Percentiles rank a stretch among this genome's conserved stretches.
phyloP scores from a whole-genome alignment of 352 stramenopile genomes.

The Phytophthora colocasiae region DNA sequence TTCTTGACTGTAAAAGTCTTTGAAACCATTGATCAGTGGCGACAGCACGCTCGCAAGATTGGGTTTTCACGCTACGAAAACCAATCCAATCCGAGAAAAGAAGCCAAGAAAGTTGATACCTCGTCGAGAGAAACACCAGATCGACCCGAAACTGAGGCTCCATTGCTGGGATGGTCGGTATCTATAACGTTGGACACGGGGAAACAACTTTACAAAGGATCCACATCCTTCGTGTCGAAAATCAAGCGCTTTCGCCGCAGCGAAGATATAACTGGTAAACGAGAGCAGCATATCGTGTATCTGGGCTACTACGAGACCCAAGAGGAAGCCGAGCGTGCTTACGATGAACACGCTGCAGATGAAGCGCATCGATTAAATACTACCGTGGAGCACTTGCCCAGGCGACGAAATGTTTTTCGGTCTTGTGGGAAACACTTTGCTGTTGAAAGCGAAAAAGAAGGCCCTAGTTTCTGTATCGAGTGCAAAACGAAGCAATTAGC shows the following conservation, averaged over 20 bases:
- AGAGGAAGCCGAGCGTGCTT: slow-evolving; percentile 72
- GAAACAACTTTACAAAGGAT: slow-evolving; percentile 71
- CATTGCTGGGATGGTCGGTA: slow-evolving; percentile 65
- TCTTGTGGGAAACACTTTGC: slow-evolving; percentile 86
- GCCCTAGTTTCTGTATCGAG: slow-evolving; percentile 80
- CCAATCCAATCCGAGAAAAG: slow-evolving; percentile 1
- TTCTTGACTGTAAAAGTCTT: slow-evolving; percentile 78
- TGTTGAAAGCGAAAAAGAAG: slow-evolving; percentile 76
- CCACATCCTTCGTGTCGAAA: slow-evolving; percentile 72
- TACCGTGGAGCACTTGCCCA: slow-evolving; percentile 58
- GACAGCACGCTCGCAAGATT: slow-evolving; percentile 53
- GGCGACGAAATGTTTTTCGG: slow-evolving; percentile 67
- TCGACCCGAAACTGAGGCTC: slow-evolving; percentile 23
- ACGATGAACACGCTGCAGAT: slow-evolving; percentile 65
- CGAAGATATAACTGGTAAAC: slow-evolving; percentile 58
- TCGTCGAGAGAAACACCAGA: not conserved
- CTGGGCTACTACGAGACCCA: slow-evolving; percentile 73
- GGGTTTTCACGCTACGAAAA: slow-evolving; percentile 58
- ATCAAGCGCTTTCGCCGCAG: slow-evolving; percentile 76
- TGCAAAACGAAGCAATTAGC: slow-evolving; percentile 69
- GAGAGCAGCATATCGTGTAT: slow-evolving; percentile 72
- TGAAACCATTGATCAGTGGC: slow-evolving; percentile 72
- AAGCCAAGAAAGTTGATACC: not conserved
- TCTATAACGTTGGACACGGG: slow-evolving; percentile 77
- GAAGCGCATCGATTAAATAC: slow-evolving; percentile 78